Base-by-base conservation (phyloP, 495 filamentous ascomycete species). In the Acidomyces sp. region DNA sequence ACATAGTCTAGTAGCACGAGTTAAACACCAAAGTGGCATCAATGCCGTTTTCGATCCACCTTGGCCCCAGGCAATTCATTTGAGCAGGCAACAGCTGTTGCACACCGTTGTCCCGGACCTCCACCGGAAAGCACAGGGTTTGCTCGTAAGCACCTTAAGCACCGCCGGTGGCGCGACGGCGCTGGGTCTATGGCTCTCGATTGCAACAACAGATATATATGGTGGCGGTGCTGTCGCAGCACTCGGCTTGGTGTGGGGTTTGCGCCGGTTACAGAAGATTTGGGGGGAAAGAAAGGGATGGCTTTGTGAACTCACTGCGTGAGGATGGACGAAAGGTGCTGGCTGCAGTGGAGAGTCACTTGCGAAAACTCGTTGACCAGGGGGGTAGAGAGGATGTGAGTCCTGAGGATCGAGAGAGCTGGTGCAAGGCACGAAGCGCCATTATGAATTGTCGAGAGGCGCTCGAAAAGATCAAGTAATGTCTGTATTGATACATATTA, bases 181-280 rank as follows among this genome's bases (percentile, higher is more conserved):
- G 2, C 67, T 93, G 11, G 76, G 74, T 0, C 74, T 66, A 0
- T 70, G 88, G 7, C 64, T 80, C 3, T 88, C 82, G 49, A 52
- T 85, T 26, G 78, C 79, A 12, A 46, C 71, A 3, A 59, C 70
- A 0, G 58, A 65, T 0, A 45, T 81, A 0, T 92, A 92, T 54
- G 82, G 88, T 58, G 77, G 80, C 10, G 75, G 80, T 22, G 81
- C 79, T 11, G 63, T 94, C n/a, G 82, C 75, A 0, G 85, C 82
- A 2, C 56, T 92, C 4, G 86, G 85, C 6, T 51, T 84, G 4
- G 75, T 82, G 3, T 82, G 77, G 65, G 77, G 79, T 39, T 53
- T 87, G 46, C 62, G 77, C 17, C 65, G 78, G 16, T 67, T 95
- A 63, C 88, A 95, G 59, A 74, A 59, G 48, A 63, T 71, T 49